Evolutionary conservation across 345 rosid species (phyloP).

Genomic region (Gossypium arboreum): DNA sequence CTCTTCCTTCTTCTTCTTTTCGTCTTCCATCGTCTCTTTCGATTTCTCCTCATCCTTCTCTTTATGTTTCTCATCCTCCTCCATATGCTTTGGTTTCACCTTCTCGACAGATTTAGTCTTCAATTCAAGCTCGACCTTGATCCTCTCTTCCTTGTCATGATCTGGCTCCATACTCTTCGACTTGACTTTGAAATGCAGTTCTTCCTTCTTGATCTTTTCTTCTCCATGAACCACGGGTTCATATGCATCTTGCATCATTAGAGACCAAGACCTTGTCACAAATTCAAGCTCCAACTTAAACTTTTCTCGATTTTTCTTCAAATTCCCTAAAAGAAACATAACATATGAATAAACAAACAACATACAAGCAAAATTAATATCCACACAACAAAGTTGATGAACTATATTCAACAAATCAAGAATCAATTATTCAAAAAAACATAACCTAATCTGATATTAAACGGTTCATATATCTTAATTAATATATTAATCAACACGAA

Average conservation of each 20-base stretch:
- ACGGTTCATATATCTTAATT: no score
- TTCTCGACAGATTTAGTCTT: conserved; percentile 58
- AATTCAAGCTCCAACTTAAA: conserved; percentile 17
- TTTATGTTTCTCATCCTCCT: conserved; percentile 13
- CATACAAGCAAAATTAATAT: neutral
- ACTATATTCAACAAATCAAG: neutral
- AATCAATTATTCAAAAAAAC: neutral
- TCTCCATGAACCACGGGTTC: conserved; percentile 23
- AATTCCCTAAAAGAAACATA: conserved; percentile 17
- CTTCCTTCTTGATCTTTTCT: conserved; percentile 47
- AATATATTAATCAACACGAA: no score
- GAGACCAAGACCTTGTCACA: neutral
- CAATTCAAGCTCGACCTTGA: conserved; percentile 47
- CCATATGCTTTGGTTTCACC: conserved; percentile 33
- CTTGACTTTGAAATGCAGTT: conserved; percentile 49
- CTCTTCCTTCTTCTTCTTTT: neutral
- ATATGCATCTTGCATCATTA: conserved; percentile 32
- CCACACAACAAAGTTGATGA: neutral
- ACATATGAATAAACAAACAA: neutral
- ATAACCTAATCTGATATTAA: no score
- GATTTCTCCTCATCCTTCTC: neutral
- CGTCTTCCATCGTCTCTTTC: neutral
- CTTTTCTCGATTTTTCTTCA: conserved; percentile 15
- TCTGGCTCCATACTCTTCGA: conserved; percentile 31
- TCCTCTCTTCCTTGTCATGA: conserved; percentile 1